These are phyloP conservation scores for Fusarium udum DNA, from an alignment of 2,329 filamentous ascomycete genomes.

Conservation along the genomic window DNA sequence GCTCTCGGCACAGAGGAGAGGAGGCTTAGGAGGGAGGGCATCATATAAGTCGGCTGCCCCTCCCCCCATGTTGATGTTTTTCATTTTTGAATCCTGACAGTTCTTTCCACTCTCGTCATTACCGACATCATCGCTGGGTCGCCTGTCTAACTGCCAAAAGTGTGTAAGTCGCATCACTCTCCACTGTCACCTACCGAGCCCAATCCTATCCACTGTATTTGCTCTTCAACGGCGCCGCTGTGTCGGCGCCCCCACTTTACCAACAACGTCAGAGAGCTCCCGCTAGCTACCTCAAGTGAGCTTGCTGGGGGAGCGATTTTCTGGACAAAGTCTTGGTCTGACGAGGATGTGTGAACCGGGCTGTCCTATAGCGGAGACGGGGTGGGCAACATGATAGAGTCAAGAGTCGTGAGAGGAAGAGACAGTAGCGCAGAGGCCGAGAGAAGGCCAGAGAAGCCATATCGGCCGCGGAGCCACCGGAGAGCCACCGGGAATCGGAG, in stretches of 20 bases:
- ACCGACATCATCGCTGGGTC: constrained; percentile 39
- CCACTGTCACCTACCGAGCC: constrained; percentile 34
- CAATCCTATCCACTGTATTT: constrained; percentile 35
- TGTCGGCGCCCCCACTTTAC: constrained; percentile 39
- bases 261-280: constrained; percentile 39
- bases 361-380: constrained; percentile 32
- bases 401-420: constrained; percentile 34
- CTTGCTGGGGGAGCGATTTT: constrained; percentile 31
- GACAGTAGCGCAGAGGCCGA: constrained; percentile 34
- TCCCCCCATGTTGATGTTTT: constrained; percentile 18
- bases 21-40: constrained; percentile 17
- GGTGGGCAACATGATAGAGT: constrained; percentile 26
- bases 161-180: constrained; percentile 40
- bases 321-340: constrained; percentile 33
- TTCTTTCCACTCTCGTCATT: constrained; percentile 29
- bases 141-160: constrained; percentile 22
- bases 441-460: constrained; percentile 35
- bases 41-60: constrained; percentile 38
- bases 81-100: constrained; percentile 19
- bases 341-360: constrained; percentile 23
- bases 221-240: constrained; percentile 26
- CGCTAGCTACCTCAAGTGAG: constrained; percentile 42
- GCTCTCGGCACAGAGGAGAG: constrained; percentile 44
- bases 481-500: constrained; percentile 36
- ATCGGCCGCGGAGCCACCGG: constrained; percentile 39